Evolutionary conservation across 228 moss, liverwort and hornwort species (phyloP).

Genomic region (Sphagnum fallax): DNA sequence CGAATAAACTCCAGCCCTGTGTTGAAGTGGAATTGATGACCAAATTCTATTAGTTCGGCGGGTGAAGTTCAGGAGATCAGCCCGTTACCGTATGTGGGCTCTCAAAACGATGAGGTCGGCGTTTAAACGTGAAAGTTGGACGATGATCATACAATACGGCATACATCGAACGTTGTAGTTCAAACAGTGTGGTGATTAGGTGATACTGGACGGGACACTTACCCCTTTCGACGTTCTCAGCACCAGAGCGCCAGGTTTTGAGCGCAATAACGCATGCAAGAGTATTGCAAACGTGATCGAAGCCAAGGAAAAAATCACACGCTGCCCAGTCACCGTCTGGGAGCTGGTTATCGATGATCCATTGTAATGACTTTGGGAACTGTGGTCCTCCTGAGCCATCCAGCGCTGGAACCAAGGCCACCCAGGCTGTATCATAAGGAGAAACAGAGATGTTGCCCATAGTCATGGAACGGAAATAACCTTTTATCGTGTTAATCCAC

Average conservation of each 20-base stretch:
- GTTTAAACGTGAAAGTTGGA: not conserved
- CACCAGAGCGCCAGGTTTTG: constrained; percentile 44
- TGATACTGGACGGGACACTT: not conserved
- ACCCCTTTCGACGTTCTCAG: constrained; percentile 42
- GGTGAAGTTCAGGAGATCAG: not conserved
- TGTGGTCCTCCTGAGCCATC: constrained; percentile 58
- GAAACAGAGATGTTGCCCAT: constrained; percentile 55
- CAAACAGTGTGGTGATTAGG: not conserved
- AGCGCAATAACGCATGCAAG: constrained; percentile 67
- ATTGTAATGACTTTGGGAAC: constrained; percentile 58
- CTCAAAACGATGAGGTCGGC: not conserved
- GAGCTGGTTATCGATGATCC: constrained; percentile 69
- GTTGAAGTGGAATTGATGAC: not conserved
- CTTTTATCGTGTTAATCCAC: constrained; percentile 45
- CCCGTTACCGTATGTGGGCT: not conserved
- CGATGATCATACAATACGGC: not conserved
- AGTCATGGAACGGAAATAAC: constrained; percentile 33
- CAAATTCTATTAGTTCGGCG: not conserved
- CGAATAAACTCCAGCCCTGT: constrained; percentile 60
- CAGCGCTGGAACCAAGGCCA: constrained; percentile 59
- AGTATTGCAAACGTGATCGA: constrained; percentile 52
- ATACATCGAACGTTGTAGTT: not conserved
- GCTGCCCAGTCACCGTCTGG: constrained; percentile 75
- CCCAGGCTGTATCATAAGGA: constrained; percentile 88
- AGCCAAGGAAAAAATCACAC: constrained; percentile 32